Percentiles rank a stretch among this genome's conserved stretches.
Conservation (phyloP, 768 basidiomycete species). For the Thelephora aurantiotincta region DNA sequence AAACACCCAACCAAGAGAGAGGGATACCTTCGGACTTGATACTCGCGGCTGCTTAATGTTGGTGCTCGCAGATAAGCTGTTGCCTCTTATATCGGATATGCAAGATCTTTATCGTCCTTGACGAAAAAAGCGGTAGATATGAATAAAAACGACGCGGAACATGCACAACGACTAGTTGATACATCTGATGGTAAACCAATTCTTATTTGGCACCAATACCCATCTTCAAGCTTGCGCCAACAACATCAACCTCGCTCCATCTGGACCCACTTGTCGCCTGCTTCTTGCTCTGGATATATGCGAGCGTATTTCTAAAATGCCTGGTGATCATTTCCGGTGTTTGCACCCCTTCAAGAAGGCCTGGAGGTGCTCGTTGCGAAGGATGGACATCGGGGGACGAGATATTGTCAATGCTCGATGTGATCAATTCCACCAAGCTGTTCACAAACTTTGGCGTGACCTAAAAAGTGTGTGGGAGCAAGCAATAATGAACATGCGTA, state of each 20-base stretch:
- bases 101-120: constrained; percentile 13
- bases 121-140: constrained; percentile 4
- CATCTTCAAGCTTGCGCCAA: constrained; percentile 84
- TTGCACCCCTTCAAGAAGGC: constrained; percentile 83
- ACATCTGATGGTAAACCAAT: background rate
- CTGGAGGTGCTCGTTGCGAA: constrained; percentile 74
- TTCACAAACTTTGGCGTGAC: constrained; percentile 94
- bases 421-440: constrained; percentile 90
- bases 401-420: constrained; percentile 86
- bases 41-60: constrained; percentile 54
- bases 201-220: constrained; percentile 29
- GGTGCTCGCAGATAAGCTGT: constrained; percentile 30
- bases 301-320: constrained; percentile 86
- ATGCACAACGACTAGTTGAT: background rate
- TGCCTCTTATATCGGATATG: constrained; percentile 22
- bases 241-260: constrained; percentile 84
- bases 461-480: constrained; percentile 26
- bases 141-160: background rate
- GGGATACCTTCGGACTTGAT: constrained; percentile 62
- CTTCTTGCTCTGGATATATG: constrained; percentile 73
- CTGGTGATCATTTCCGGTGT: constrained; percentile 87
- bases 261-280: constrained; percentile 35
- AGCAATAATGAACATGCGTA: background rate
- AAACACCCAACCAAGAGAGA: constrained; percentile 36
- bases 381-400: constrained; percentile 81